Percentiles rank a stretch among this genome's conserved stretches.
phyloP scores from a whole-genome alignment of 2,329 filamentous ascomycete species.

The Penicillium olsonii region DNA sequence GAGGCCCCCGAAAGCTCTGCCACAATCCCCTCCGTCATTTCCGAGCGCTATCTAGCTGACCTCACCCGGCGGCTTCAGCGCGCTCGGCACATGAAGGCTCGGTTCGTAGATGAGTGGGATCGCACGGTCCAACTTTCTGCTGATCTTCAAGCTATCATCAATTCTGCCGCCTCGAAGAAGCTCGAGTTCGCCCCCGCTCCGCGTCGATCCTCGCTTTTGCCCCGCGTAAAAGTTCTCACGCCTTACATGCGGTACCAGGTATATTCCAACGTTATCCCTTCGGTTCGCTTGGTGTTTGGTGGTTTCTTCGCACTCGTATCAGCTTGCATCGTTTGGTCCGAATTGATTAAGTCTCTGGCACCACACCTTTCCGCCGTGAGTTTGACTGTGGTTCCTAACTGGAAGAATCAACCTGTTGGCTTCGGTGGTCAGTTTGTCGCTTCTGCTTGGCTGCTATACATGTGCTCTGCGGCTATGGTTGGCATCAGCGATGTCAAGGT shows the following conservation, averaged over 20 bases:
- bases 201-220: conserved; percentile 57
- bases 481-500: conserved; percentile 92
- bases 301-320: conserved; percentile 72
- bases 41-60: conserved; percentile 89
- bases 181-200: conserved; percentile 71
- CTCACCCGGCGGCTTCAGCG: conserved; percentile 79
- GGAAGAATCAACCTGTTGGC: conserved; percentile 72
- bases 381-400: conserved; percentile 65
- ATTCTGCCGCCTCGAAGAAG: conserved; percentile 77
- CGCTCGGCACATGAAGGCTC: conserved; percentile 77
- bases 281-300: conserved; percentile 65
- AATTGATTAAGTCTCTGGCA: conserved; percentile 80
- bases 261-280: conserved; percentile 73
- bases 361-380: conserved; percentile 72
- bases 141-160: conserved; percentile 76
- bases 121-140: conserved; percentile 72
- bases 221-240: conserved; percentile 64
- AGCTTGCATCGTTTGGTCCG: conserved; percentile 85
- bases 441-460: conserved; percentile 89
- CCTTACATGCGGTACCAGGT: conserved; percentile 80
- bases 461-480: conserved; percentile 85
- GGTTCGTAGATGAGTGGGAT: conserved; percentile 86
- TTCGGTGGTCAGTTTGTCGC: conserved; percentile 85
- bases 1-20: conserved; percentile 33
- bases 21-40: conserved; percentile 76